These are phyloP conservation scores for Fistulinella cinereoalba DNA, from an alignment of 1,284 basidiomycete species.

Conservation along the genomic window DNA sequence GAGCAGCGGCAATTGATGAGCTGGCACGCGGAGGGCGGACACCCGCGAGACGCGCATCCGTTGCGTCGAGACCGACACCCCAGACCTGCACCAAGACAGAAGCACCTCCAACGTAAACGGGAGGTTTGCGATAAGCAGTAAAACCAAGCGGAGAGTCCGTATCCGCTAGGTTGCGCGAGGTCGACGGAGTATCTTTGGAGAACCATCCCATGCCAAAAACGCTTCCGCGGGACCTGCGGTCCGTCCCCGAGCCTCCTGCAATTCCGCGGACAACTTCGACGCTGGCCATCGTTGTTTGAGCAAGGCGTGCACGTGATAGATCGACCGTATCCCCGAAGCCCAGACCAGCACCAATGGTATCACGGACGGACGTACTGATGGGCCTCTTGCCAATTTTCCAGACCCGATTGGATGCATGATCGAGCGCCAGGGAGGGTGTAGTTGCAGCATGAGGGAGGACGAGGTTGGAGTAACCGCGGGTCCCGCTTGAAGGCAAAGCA, in stretches of 20 bases:
- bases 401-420: conserved; percentile 17
- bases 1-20: conserved; percentile 15
- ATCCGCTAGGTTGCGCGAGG: conserved; percentile 1
- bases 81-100: conserved; percentile 82
- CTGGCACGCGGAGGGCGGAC: conserved; percentile 26
- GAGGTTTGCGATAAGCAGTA: conserved; percentile 69
- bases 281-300: conserved; percentile 83
- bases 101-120: conserved; percentile 61
- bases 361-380: conserved; percentile 15
- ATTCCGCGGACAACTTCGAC: conserved; percentile 74
- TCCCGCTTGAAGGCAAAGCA: conserved; percentile 49
- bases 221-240: conserved; percentile 18
- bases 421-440: conserved; percentile 19
- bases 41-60: conserved; percentile 63
- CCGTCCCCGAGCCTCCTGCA: conserved; percentile 29
- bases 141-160: conserved; percentile 48
- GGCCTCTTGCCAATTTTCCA: conserved; percentile 26
- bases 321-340: conserved; percentile 55
- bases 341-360: conserved; percentile 28
- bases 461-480: conserved; percentile 66
- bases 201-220: conserved; percentile 33
- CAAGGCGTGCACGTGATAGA: conserved; percentile 69
- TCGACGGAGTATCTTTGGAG: conserved; percentile 24
- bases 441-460: conserved; percentile 62
- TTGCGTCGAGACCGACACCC: conserved; percentile 74